Evolutionary conservation across 306 rosid species (phyloP), one percentile per base, ranked within the genome.

Genomic region (Astragalus glycyphyllos): DNA sequence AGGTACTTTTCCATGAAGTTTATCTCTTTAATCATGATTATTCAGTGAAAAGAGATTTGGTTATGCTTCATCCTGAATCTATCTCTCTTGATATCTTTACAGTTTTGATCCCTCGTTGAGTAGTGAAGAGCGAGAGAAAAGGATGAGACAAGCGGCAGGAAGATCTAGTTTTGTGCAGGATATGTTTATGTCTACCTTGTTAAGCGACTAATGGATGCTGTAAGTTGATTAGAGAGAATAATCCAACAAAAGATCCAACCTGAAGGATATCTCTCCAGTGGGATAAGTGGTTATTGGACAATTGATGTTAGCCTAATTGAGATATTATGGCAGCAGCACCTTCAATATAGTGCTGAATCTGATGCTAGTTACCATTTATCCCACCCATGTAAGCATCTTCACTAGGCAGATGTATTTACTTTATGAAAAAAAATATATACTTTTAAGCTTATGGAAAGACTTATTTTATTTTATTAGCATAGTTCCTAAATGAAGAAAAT

Each of bases 21-120:
- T 49, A 7, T 13, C 58, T 17, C 49, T 70, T 60, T 78, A 44
- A 10, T 34, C 23, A 20, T 20, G 1, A 15, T 35, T 51, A 58
- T 68, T 34, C 48, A 8, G 26, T 34, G 23, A 8, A 37, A 29
- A 37, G 14, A 54, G 41, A 55, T 17, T 59, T 4, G 6, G 2
- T 20, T 20, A 20, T 20, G 23, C 23, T 20, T 20, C 23, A 20
- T 20, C 23, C 23, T 20, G 1, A 56, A 35, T 58, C 54, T 45
- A 14, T 77, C 20, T 69, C 14, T 54, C 7, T 37, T 8, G 48
- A 63, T 67, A n/a, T 58, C 3, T 48, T 11, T 62, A 54, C 92
- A 93, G 99, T 82, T 86, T 95, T 61, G 97, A 95, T 80, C 89
- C 90, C 3, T 89, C 97, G 6, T 86, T 95, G 89, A 91, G 91